These are phyloP conservation scores for Exserohilum rostratum DNA, from an alignment of 2,329 filamentous ascomycete species.

Conservation along the genomic window DNA sequence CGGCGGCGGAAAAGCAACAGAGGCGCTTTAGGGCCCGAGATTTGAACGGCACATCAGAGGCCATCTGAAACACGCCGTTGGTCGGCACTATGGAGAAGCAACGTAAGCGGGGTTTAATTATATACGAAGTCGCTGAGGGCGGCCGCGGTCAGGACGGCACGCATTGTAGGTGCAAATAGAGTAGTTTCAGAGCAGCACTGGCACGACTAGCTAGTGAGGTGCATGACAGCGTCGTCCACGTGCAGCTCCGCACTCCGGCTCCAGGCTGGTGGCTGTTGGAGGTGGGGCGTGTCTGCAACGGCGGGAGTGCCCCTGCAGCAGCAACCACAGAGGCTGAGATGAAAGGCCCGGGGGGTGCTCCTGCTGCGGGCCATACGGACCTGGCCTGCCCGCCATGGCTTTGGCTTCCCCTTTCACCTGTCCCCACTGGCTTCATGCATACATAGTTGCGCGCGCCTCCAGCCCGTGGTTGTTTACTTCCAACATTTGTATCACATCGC, in stretches of 20 bases:
- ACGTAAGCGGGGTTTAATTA: not conserved
- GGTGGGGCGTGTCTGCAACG: constrained; percentile 12
- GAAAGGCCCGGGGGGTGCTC: constrained; percentile 10
- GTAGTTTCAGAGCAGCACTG: not conserved
- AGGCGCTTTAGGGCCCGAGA: not conserved
- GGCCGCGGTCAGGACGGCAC: not conserved
- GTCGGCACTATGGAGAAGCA: constrained; percentile 1
- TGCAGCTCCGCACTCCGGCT: constrained; percentile 19
- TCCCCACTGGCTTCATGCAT: constrained; percentile 9
- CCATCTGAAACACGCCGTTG: constrained; percentile 14
- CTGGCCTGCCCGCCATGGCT: constrained; percentile 9
- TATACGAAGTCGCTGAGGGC: not conserved
- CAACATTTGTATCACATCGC: constrained; percentile 3
- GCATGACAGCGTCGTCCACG: constrained; percentile 13
- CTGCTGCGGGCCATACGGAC: constrained; percentile 7
- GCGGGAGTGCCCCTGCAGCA: constrained; percentile 16
- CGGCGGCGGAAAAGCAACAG: not conserved
- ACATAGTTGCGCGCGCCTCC: constrained; percentile 10
- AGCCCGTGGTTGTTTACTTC: constrained; percentile 19
- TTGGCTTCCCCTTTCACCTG: constrained; percentile 19
- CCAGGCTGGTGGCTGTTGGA: constrained; percentile 10
- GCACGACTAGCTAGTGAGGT: constrained; percentile 4
- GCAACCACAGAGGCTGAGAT: constrained; percentile 14
- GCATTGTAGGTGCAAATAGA: not conserved
- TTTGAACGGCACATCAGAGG: constrained; percentile 1